Evolutionary conservation across 169 alveolate species (phyloP).

Genomic region (Perkinsus marinus): DNA sequence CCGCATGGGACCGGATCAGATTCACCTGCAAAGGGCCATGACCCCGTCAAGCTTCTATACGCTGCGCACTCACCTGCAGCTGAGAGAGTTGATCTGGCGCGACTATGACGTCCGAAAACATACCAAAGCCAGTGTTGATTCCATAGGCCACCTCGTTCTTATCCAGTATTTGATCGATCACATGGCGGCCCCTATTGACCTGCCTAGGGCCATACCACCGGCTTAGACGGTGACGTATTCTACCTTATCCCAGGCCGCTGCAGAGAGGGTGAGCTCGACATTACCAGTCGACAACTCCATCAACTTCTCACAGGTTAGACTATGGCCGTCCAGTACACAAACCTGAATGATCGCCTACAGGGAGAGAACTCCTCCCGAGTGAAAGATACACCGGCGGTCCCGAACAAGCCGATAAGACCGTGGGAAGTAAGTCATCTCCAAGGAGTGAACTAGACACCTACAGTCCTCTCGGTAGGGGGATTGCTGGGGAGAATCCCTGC

Average conservation of each 20-base stretch:
- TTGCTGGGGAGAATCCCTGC: too few species aligned
- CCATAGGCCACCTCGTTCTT: conserved; percentile 29
- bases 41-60: too few species aligned
- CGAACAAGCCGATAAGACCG: too few species aligned
- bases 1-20: conserved; percentile 41
- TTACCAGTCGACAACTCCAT: not conserved
- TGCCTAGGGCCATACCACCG: not conserved
- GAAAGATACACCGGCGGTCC: too few species aligned
- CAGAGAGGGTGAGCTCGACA: not conserved
- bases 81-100: conserved; percentile 19
- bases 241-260: not conserved
- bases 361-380: too few species aligned
- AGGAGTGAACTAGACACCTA: too few species aligned
- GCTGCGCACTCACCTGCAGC: conserved; percentile 10
- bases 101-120: conserved; percentile 25
- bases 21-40: not conserved
- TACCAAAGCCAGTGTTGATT: conserved; percentile 46
- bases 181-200: not conserved
- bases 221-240: not conserved
- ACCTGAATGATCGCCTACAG: too few species aligned
- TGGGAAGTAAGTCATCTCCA: too few species aligned
- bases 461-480: too few species aligned
- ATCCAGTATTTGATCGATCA: conserved; percentile 1
- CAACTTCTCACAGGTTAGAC: conserved; percentile 5
- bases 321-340: not conserved